Evolutionary conservation across 768 basidiomycete species (phyloP), one percentile per base, ranked within the genome.

Genomic region (Rhizopogon vesiculosus): DNA sequence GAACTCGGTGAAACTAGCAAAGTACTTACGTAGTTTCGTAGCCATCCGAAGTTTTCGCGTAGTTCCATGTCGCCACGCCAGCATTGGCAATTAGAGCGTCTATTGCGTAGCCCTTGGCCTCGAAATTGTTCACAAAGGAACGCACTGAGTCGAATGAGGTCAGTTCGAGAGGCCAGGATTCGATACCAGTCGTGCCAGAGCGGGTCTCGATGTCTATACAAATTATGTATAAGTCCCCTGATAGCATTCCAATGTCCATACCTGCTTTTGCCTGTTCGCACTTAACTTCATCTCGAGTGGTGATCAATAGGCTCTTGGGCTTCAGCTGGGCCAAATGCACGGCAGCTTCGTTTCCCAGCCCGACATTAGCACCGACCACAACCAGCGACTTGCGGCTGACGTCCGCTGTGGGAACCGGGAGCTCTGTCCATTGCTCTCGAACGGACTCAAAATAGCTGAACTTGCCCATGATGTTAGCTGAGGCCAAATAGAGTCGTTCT

Each of bases 81-180:
- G 73, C 74, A 49, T 70, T 72, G 31, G 64, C 66, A 25, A 74
- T 60, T 13, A 76, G 53, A 8, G 66, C 62, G 15, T 71, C 64
- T 25, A 72, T 51, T 12, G 64, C 55, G n/a, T 57, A 49, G 7
- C 55, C 60, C 39, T 73, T 70, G 18, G 35, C 50, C 31, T 73
- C 66, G 29, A 67, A 56, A 29, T 59, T 59, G 43, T 67, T 61
- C 33, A 58, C 67, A 55, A 75, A 75, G 31, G 53, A 61, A 40
- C 59, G 61, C 42, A 75, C 69, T 35, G 69, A 72, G 9, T 62
- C 64, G 41, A 75, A 74, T 15, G 62, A 65, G 7, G 55, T 42
- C 44, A 76, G 55, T 40, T 76, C 74, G 38, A 75, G 58, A 16
- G 64, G 51, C 73, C 72, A 75, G 15, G 65, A 62, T 28, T 69